Base-by-base conservation (phyloP, 352 stramenopile species). In the Pythium sukuiense region DNA sequence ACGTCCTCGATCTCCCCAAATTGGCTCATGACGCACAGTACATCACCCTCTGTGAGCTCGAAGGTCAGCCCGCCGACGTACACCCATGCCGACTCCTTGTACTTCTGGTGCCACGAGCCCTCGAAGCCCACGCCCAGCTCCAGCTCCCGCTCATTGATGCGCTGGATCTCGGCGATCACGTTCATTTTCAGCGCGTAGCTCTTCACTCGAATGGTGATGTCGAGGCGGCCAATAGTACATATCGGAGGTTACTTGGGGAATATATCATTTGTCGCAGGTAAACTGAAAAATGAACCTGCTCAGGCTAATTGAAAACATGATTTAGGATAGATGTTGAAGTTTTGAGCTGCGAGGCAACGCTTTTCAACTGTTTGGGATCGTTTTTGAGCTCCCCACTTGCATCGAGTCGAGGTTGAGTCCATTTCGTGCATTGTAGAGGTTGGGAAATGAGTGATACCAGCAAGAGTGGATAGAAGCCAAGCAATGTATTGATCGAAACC, bases 21-120 rank as follows among this genome's bases (percentile, higher is more conserved):
- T 52, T 93, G 83, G 70, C 83, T 92, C 65, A 96, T 59, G 5
- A 99, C 89, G 70, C 92, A 98, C 18, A 99, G 71, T 57, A 99
- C 87, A 75, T 99, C 96, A 60, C 96, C 96, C 72, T 99, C 97
- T 11, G 91, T 97, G 35, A 99, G 81, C 69, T 97, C 80, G 53
- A 93, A 90, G 1, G 90, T 75, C 18, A 99, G 73, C 41, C 97
- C 97, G 26, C 97, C 97, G 1, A 97, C 79, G 69, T 97, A 99
- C 14, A 99, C 80, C 97, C 97, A 99, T n/a, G 97, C 93, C 11
- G 91, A 98, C 26, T 97, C 81, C 50, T 85, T 79, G 83, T 99
- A 94, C 69, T 91, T 92, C 32, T 90, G 79, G 71, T 94, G 83
- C 83, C 85, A 94, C 12, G 85, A 94, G 13, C 56, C 85, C 29